These are phyloP conservation scores for Chiua sp. DNA, from an alignment of 1,284 basidiomycete species.

Conservation along the genomic window DNA sequence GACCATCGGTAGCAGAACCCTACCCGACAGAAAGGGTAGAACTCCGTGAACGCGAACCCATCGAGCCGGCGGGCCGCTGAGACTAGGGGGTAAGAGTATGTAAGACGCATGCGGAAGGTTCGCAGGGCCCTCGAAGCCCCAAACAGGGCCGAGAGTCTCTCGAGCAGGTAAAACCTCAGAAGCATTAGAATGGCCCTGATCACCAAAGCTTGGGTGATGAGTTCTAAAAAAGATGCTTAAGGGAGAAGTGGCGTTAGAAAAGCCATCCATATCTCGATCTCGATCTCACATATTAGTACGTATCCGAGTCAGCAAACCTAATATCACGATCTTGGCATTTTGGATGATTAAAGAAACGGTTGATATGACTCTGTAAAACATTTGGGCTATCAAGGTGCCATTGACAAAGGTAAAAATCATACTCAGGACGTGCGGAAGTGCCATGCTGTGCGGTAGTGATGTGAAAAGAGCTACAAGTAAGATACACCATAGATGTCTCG, in stretches of 20 bases:
- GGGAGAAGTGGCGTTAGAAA: slow-evolving; percentile 4
- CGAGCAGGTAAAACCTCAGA: not conserved
- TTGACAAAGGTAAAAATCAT: slow-evolving; percentile 38
- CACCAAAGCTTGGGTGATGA: slow-evolving; percentile 29
- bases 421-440: slow-evolving; percentile 35
- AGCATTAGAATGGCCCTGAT: slow-evolving; percentile 7
- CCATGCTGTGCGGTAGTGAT: slow-evolving; percentile 34
- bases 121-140: slow-evolving; percentile 32
- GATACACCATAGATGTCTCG: too few relatives aligned
- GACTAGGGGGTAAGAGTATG: slow-evolving; percentile 36
- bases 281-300: slow-evolving; percentile 37
- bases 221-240: slow-evolving; percentile 33
- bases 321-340: slow-evolving; percentile 32
- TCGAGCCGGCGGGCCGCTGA: slow-evolving; percentile 44
- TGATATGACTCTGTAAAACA: slow-evolving; percentile 36
- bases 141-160: slow-evolving; percentile 29
- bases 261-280: not conserved
- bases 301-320: slow-evolving; percentile 35
- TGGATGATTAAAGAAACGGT: slow-evolving; percentile 38
- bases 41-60: slow-evolving; percentile 34
- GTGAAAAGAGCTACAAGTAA: too few relatives aligned
- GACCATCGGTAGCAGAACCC: slow-evolving; percentile 27
- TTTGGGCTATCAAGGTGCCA: slow-evolving; percentile 40
- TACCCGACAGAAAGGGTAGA: slow-evolving; percentile 40
- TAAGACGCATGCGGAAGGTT: slow-evolving; percentile 34